phyloP scores from a whole-genome alignment of 176 grass and related monocot genomes.

The Areca catechu region DNA sequence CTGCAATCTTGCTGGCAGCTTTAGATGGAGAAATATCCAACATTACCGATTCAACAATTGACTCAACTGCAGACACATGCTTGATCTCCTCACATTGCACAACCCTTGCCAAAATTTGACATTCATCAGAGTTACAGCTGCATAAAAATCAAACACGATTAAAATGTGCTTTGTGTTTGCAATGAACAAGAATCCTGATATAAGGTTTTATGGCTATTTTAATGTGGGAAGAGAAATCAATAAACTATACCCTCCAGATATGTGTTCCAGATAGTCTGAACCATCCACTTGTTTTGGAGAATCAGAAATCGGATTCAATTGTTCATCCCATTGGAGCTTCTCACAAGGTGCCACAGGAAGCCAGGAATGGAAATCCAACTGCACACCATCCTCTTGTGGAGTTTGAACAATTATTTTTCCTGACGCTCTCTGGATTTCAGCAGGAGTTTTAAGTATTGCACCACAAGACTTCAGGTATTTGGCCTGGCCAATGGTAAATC shows the following conservation, averaged over 20 bases:
- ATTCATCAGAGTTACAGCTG: constrained; percentile 20
- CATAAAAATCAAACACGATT: neutral
- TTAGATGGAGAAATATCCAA: constrained; percentile 16
- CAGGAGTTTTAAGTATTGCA: constrained; percentile 33
- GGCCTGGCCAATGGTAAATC: constrained; percentile 24
- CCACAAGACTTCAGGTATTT: constrained; percentile 50
- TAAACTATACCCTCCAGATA: neutral
- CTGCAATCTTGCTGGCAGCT: neutral
- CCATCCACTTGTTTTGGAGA: neutral
- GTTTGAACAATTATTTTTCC: constrained; percentile 23
- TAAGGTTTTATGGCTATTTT: too few species aligned
- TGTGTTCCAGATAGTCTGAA: neutral
- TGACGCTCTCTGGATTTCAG: constrained; percentile 27
- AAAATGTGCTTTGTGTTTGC: neutral
- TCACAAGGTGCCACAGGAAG: constrained; percentile 2
- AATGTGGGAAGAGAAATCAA: too few species aligned
- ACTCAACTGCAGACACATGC: constrained; percentile 7
- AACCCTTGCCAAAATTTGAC: constrained; percentile 1
- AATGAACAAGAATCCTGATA: neutral
- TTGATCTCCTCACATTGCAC: constrained; percentile 13
- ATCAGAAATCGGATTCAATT: constrained; percentile 21
- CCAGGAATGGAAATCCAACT: constrained; percentile 4
- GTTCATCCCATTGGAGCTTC: constrained; percentile 20
- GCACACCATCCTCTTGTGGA: constrained; percentile 20
- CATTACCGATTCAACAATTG: constrained; percentile 10